phyloP scores from a whole-genome alignment of 306 rosid species.

The Pueraria montana region DNA sequence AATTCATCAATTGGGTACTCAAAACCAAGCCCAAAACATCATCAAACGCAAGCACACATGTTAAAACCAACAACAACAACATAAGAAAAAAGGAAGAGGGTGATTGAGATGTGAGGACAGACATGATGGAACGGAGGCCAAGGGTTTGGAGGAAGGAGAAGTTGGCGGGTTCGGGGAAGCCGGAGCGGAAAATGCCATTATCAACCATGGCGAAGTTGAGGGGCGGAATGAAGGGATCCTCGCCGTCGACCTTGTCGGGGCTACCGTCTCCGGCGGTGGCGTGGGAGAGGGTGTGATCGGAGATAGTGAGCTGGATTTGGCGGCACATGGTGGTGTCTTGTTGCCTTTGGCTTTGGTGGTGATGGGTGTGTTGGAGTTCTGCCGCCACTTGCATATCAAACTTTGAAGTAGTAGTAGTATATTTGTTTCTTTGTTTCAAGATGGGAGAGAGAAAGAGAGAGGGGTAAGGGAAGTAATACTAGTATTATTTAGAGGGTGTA shows the following conservation, averaged over 20 bases:
- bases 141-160: slow-evolving; percentile 87
- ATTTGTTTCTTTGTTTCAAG: slow-evolving; percentile 2
- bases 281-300: slow-evolving; percentile 41
- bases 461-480: neutral
- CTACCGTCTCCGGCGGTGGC: slow-evolving; percentile 1
- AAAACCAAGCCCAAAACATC: neutral
- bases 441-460: neutral
- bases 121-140: slow-evolving; percentile 94
- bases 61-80: neutral
- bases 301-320: slow-evolving; percentile 54
- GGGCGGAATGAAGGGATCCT: slow-evolving; percentile 81
- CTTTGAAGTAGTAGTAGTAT: slow-evolving; percentile 1
- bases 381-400: slow-evolving; percentile 79
- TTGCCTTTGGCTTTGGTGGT: neutral
- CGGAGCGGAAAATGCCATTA: slow-evolving; percentile 95
- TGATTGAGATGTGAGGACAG: neutral
- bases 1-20: slow-evolving; percentile 36
- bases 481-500: neutral
- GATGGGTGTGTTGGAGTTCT: slow-evolving; percentile 43
- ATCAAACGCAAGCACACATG: slow-evolving; percentile 15
- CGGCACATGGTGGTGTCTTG: slow-evolving; percentile 58
- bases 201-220: slow-evolving; percentile 95
- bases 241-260: slow-evolving; percentile 51
- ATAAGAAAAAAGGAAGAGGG: neutral
- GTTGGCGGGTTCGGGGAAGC: slow-evolving; percentile 90